phyloP scores from a whole-genome alignment of 805 yeast genomes.

The Barnettozyma wickerhamii region DNA sequence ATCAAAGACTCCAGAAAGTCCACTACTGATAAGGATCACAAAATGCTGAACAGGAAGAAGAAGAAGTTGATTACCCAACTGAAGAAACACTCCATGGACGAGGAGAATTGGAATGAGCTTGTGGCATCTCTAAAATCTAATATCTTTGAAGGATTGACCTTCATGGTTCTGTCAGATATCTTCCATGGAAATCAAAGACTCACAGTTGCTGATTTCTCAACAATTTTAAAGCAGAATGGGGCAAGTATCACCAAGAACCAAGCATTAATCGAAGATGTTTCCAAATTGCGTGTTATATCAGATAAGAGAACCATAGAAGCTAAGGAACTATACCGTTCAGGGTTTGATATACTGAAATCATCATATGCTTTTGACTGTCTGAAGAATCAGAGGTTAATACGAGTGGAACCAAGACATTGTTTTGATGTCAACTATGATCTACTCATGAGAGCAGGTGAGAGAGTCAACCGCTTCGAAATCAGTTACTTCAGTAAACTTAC shows the following conservation, averaged over 20 bases:
- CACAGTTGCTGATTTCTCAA: constrained; percentile 32
- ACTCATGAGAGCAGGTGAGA: constrained; percentile 23
- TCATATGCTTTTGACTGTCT: constrained; percentile 73
- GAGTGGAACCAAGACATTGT: constrained; percentile 59
- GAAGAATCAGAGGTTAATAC: constrained; percentile 34
- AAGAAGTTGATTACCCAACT: constrained; percentile 11
- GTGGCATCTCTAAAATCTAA: constrained; percentile 21
- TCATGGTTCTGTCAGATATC: constrained; percentile 53
- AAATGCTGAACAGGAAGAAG: constrained; percentile 26
- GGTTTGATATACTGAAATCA: constrained; percentile 61
- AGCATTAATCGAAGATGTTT: constrained; percentile 15
- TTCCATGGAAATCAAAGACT: constrained; percentile 24
- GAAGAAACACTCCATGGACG: constrained; percentile 16
- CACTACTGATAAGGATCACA: constrained; percentile 21
- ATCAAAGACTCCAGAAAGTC: constrained; percentile 25
- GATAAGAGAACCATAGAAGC: constrained; percentile 37
- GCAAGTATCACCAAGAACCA: constrained; percentile 41
- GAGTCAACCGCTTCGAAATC: constrained; percentile 61
- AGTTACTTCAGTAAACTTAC: constrained; percentile 39
- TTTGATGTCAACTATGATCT: constrained; percentile 35
- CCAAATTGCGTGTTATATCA: constrained; percentile 31
- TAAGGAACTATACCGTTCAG: constrained; percentile 33
- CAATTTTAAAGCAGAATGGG: constrained; percentile 42
- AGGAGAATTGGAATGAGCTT: constrained; percentile 20
- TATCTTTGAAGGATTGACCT: constrained; percentile 42